phyloP scores from a whole-genome alignment of 495 filamentous ascomycete genomes.

The Mycothermus thermophilus region DNA sequence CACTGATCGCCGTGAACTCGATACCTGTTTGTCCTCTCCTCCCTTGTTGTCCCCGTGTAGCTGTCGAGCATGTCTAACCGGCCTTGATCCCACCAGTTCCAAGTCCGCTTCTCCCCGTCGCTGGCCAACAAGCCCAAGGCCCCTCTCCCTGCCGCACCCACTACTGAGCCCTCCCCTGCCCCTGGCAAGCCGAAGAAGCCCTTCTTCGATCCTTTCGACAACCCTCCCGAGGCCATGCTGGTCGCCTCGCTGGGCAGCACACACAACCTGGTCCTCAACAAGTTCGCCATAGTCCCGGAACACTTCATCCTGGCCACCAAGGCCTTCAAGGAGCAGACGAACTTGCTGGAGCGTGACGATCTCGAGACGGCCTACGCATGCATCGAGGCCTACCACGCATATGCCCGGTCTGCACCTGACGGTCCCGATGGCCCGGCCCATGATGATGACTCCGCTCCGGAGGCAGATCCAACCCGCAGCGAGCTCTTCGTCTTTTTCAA shows the following conservation, averaged over 20 bases:
- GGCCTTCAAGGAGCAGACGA: conserved; percentile 50
- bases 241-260: conserved; percentile 41
- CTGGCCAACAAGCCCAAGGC: conserved; percentile 56
- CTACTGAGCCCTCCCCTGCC: background rate
- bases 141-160: conserved; percentile 4
- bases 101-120: conserved; percentile 65
- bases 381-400: conserved; percentile 44
- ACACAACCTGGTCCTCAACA: conserved; percentile 65
- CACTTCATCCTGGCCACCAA: conserved; percentile 70
- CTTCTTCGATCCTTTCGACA: conserved; percentile 53
- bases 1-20: conserved; percentile 37
- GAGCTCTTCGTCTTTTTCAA: conserved; percentile 74
- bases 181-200: background rate
- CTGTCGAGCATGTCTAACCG: background rate
- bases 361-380: conserved; percentile 51
- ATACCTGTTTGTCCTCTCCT: conserved; percentile 32
- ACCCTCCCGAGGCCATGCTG: conserved; percentile 48
- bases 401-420: background rate
- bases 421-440: background rate
- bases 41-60: background rate
- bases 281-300: conserved; percentile 63
- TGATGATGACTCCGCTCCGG: background rate
- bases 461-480: conserved; percentile 7
- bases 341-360: conserved; percentile 52
- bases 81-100: conserved; percentile 32